phyloP scores from a whole-genome alignment of 352 stramenopile genomes.

The Globisporangium middletonii region DNA sequence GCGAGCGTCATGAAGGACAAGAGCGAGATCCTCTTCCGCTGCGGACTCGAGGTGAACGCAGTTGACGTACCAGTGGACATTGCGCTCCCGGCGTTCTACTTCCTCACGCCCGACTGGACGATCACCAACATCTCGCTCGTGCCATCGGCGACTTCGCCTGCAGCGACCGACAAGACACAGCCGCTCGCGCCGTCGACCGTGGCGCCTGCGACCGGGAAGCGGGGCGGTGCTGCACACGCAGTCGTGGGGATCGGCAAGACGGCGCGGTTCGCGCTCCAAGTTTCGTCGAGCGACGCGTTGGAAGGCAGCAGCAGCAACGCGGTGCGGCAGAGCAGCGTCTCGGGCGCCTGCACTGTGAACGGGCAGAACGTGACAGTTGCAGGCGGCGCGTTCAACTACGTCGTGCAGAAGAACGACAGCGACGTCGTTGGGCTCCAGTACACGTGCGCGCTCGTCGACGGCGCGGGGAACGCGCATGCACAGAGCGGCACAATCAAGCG shows the following conservation, averaged over 20 bases:
- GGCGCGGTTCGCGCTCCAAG: slow-evolving; percentile 11
- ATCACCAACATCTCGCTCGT: slow-evolving; percentile 18
- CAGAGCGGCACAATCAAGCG: slow-evolving; percentile 22
- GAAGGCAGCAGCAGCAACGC: neutral
- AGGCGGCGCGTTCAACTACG: slow-evolving; percentile 27
- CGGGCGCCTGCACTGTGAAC: slow-evolving; percentile 28
- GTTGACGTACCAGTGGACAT: slow-evolving; percentile 14
- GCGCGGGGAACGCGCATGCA: slow-evolving; percentile 17
- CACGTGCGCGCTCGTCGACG: slow-evolving; percentile 25
- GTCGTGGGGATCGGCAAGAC: slow-evolving; percentile 11
- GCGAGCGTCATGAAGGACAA: slow-evolving; percentile 3
- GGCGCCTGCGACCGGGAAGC: slow-evolving; percentile 5
- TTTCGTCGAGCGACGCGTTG: slow-evolving; percentile 1
- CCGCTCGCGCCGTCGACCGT: slow-evolving; percentile 6
- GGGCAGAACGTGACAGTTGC: slow-evolving; percentile 21
- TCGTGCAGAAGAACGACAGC: slow-evolving; percentile 39
- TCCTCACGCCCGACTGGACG: slow-evolving; percentile 12
- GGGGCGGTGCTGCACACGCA: neutral
- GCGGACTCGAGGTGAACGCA: slow-evolving; percentile 9
- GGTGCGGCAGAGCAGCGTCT: slow-evolving; percentile 14
- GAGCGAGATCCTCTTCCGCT: slow-evolving; percentile 14
- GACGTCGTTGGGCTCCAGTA: slow-evolving; percentile 31
- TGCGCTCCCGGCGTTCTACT: slow-evolving; percentile 13
- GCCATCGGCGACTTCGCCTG: neutral
- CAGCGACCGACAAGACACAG: neutral